Evolutionary conservation across 805 yeast species (phyloP).

Genomic region (Kazachstania africana): DNA sequence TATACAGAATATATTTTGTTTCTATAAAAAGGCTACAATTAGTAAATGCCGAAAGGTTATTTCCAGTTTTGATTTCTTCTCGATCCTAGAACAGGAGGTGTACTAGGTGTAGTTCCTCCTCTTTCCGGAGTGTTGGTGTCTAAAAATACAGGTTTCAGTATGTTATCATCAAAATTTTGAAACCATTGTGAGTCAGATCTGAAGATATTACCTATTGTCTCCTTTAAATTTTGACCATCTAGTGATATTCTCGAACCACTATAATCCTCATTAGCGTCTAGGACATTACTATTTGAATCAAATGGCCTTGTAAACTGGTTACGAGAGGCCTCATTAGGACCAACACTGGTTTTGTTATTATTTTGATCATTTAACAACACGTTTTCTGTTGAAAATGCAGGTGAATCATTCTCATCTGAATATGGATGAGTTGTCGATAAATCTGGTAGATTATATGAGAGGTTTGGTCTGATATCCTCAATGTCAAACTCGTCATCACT

Average conservation of each 20-base stretch:
- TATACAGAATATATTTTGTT: too few species aligned
- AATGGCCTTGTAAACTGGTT: neutral
- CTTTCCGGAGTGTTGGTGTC: slow-evolving; percentile 31
- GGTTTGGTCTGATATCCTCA: slow-evolving; percentile 43
- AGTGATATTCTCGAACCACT: slow-evolving; percentile 1
- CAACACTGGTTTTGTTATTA: neutral
- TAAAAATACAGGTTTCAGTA: slow-evolving; percentile 79
- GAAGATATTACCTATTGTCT: slow-evolving; percentile 15
- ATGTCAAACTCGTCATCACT: slow-evolving; percentile 94
- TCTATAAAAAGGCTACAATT: too few species aligned
- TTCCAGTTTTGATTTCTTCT: too few species aligned
- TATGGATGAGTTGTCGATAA: slow-evolving; percentile 10
- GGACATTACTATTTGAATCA: neutral
- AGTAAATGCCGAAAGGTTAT: too few species aligned
- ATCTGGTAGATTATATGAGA: slow-evolving; percentile 2
- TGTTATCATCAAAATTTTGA: slow-evolving; percentile 84
- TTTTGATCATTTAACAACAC: slow-evolving; percentile 6
- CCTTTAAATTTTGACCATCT: slow-evolving; percentile 5
- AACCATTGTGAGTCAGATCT: slow-evolving; percentile 65
- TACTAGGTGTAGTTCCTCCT: neutral
- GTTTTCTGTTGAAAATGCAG: slow-evolving; percentile 9
- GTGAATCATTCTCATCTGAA: slow-evolving; percentile 20
- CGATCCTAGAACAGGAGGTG: slow-evolving; percentile 3
- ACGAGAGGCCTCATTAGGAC: neutral
- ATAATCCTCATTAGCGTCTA: too few species aligned